A percentile compares a stretch with the other conserved stretches of the same genome.
Evolutionary conservation across 768 basidiomycete species (phyloP).

Genomic region (Boletales sp.): DNA sequence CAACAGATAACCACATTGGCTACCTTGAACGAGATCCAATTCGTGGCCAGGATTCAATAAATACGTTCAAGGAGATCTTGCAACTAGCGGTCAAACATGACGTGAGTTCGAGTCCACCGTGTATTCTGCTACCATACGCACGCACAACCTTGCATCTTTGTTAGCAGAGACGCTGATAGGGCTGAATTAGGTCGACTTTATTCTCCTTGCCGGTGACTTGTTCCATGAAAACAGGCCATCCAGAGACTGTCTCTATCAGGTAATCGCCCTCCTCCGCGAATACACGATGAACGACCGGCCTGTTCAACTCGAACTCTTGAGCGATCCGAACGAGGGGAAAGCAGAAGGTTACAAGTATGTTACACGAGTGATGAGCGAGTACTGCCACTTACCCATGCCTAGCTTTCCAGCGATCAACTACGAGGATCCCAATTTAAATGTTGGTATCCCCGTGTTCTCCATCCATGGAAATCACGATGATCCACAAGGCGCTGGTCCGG

Average conservation of each 20-base stretch:
- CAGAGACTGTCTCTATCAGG: constrained; percentile 83
- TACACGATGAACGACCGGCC: constrained; percentile 87
- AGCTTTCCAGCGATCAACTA: constrained; percentile 98
- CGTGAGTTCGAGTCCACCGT: constrained; percentile 43
- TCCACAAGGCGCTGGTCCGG: constrained; percentile 92
- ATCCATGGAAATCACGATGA: constrained; percentile 99
- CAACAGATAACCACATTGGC: constrained; percentile 96
- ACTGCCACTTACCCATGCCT: neutral
- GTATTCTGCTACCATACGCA: neutral
- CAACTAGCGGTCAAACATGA: constrained; percentile 87
- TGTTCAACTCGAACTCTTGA: constrained; percentile 86
- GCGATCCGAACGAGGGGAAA: constrained; percentile 90
- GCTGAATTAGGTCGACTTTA: constrained; percentile 77
- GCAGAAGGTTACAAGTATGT: constrained; percentile 78
- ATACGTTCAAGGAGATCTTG: constrained; percentile 92
- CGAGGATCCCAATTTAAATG: constrained; percentile 93
- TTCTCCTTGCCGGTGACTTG: constrained; percentile 91
- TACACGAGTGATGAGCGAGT: neutral
- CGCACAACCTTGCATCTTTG: neutral
- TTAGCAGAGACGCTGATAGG: constrained; percentile 2
- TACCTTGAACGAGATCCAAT: constrained; percentile 93
- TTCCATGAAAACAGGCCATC: constrained; percentile 98
- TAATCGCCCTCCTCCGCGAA: constrained; percentile 85
- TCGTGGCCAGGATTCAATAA: constrained; percentile 91
- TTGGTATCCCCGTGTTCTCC: constrained; percentile 96